phyloP scores from a whole-genome alignment of 2,329 filamentous ascomycete genomes.

The Colletotrichum lupini region DNA sequence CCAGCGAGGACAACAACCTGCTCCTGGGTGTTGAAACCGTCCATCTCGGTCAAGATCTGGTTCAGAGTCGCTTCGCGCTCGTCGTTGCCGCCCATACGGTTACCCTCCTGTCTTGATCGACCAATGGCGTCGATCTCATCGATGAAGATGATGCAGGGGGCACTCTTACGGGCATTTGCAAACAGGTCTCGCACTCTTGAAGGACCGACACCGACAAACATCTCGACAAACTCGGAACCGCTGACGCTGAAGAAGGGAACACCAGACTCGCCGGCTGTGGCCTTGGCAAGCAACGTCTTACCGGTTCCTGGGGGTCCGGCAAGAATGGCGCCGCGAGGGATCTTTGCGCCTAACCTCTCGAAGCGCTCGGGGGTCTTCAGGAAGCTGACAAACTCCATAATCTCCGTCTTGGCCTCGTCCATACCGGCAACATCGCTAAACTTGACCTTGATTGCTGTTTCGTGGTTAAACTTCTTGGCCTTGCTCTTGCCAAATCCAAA shows the following conservation, averaged over 20 bases:
- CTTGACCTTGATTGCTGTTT: conserved; percentile 95
- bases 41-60: conserved; percentile 99
- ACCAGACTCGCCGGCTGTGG: conserved; percentile 94
- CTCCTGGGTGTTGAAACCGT: conserved; percentile 96
- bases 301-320: conserved; percentile 98
- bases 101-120: conserved; percentile 85
- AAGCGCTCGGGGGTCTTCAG: conserved; percentile 93
- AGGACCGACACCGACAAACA: conserved; percentile 99
- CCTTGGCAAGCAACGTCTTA: conserved; percentile 97
- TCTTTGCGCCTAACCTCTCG: conserved; percentile 95
- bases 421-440: conserved; percentile 97
- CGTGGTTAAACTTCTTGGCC: conserved; percentile 97
- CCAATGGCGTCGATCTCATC: conserved; percentile 99
- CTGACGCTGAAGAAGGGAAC: conserved; percentile 99
- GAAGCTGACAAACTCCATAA: conserved; percentile 99
- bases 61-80: conserved; percentile 97
- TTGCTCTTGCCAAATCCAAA: conserved; percentile 97
- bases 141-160: conserved; percentile 99
- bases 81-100: conserved; percentile 83
- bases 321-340: conserved; percentile 94
- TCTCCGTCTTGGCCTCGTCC: conserved; percentile 97
- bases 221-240: conserved; percentile 98
- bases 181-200: conserved; percentile 96
- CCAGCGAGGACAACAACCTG: conserved; percentile 97
- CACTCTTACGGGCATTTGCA: conserved; percentile 92